A percentile compares a stretch with the other conserved stretches of the same genome.
Evolutionary conservation across 208 protist species (phyloP).

Genomic region (Trypanosoma scelopori): DNA sequence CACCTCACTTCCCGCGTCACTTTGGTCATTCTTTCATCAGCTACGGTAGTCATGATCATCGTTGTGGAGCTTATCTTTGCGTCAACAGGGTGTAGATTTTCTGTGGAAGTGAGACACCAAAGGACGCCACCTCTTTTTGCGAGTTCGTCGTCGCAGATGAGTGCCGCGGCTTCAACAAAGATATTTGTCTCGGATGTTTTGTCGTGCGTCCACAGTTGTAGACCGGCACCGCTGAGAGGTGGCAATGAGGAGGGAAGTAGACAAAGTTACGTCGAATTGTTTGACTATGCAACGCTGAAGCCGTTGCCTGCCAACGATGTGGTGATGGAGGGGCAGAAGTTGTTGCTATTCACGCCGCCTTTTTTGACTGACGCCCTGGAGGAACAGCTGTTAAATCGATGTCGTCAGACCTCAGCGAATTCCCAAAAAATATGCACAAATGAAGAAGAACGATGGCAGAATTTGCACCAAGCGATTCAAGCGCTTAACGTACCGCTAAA

Average conservation of each 20-base stretch:
- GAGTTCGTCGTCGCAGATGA: conserved; percentile 12
- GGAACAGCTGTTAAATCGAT: conserved; percentile 6
- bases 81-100: conserved; percentile 17
- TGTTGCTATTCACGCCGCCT: conserved; percentile 22
- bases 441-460: conserved; percentile 28
- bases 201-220: conserved; percentile 8
- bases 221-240: neutral
- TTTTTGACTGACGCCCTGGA: conserved; percentile 6
- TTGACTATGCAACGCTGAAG: conserved; percentile 23
- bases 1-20: no score
- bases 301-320: conserved; percentile 20
- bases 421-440: conserved; percentile 1
- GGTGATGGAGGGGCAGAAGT: conserved; percentile 22
- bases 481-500: conserved; percentile 15
- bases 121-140: conserved; percentile 6
- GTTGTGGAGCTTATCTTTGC: conserved; percentile 25
- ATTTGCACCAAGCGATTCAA: conserved; percentile 18
- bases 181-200: conserved; percentile 29
- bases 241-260: neutral
- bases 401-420: neutral
- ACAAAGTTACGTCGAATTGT: conserved; percentile 23
- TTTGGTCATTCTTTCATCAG: neutral
- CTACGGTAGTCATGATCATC: conserved; percentile 21
- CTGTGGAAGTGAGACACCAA: conserved; percentile 15
- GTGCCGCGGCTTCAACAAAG: neutral